A percentile compares a stretch with the other conserved stretches of the same genome.
Conservation (phyloP, 2,329 filamentous ascomycete genomes). For the Fusarium sororula region DNA sequence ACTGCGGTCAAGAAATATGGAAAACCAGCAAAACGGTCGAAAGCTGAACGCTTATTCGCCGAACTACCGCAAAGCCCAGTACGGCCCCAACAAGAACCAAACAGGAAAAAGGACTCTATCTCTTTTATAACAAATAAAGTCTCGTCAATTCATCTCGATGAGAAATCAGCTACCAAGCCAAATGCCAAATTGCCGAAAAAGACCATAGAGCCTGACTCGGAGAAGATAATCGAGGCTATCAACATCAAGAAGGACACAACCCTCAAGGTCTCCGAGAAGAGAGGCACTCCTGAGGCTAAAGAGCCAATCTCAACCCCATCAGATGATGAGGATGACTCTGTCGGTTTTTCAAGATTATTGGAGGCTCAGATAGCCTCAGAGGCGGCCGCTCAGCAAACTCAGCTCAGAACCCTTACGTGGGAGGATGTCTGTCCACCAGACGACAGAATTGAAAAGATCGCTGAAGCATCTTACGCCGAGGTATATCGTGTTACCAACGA, state of each 20-base stretch:
- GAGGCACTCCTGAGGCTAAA: not conserved
- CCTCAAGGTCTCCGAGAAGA: not conserved
- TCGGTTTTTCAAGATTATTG: not conserved
- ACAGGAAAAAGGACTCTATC: conserved; percentile 40
- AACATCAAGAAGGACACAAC: not conserved
- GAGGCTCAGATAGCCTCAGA: conserved; percentile 26
- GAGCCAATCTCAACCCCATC: not conserved
- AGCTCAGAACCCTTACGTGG: conserved; percentile 62
- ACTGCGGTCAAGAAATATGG: conserved; percentile 60
- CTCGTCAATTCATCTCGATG: conserved; percentile 43
- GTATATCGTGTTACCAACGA: conserved; percentile 70
- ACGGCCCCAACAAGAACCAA: conserved; percentile 42
- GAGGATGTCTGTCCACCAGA: conserved; percentile 64
- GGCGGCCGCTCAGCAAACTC: conserved; percentile 35
- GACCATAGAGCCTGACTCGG: not conserved
- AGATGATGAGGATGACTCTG: conserved; percentile 1
- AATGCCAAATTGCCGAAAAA: conserved; percentile 29
- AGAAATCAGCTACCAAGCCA: conserved; percentile 17
- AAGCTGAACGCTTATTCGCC: conserved; percentile 59
- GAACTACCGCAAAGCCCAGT: conserved; percentile 62
- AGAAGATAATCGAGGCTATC: conserved; percentile 15
- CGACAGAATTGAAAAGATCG: conserved; percentile 68
- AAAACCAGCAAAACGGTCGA: conserved; percentile 57
- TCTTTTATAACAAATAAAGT: conserved; percentile 49
- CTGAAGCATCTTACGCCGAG: conserved; percentile 73